Percentiles rank a stretch among this genome's conserved stretches.
These are phyloP conservation scores for Porcisia hertigi DNA, from an alignment of 208 protist genomes.

Conservation along the genomic window DNA sequence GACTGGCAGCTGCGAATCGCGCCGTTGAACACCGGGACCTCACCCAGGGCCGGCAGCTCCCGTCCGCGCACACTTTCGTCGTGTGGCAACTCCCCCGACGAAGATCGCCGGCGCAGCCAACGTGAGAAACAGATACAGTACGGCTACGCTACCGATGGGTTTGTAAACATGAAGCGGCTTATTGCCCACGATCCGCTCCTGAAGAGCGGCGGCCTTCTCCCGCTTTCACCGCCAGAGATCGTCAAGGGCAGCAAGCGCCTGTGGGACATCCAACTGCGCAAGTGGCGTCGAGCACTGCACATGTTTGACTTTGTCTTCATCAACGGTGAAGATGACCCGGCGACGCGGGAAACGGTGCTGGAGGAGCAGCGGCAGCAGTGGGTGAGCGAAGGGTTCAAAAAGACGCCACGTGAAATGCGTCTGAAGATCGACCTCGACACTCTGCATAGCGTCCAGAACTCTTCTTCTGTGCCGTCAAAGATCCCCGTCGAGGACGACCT, in stretches of 20 bases:
- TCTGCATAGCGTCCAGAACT: slow-evolving; percentile 41
- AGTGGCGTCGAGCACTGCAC: slow-evolving; percentile 86
- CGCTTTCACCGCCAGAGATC: slow-evolving; percentile 62
- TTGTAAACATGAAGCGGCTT: slow-evolving; percentile 81
- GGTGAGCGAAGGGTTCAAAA: slow-evolving; percentile 57
- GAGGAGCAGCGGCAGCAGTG: slow-evolving; percentile 81
- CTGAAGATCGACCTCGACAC: slow-evolving; percentile 41
- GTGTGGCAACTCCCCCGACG: slow-evolving; percentile 59
- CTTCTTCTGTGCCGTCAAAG: slow-evolving; percentile 48
- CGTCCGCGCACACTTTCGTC: slow-evolving; percentile 8
- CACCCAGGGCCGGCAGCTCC: not conserved
- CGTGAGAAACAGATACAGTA: slow-evolving; percentile 83
- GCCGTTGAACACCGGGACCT: not conserved
- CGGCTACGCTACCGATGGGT: slow-evolving; percentile 78
- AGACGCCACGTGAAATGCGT: slow-evolving; percentile 39
- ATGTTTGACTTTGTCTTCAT: slow-evolving; percentile 92
- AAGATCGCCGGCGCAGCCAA: slow-evolving; percentile 64
- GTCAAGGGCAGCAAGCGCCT: slow-evolving; percentile 67
- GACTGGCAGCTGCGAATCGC: not conserved
- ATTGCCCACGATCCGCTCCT: slow-evolving; percentile 78
- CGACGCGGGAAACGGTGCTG: slow-evolving; percentile 31
- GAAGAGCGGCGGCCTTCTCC: slow-evolving; percentile 68
- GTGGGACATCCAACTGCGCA: slow-evolving; percentile 86
- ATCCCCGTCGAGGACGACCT: slow-evolving; percentile 77
- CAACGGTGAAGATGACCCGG: slow-evolving; percentile 66